phyloP scores from a whole-genome alignment of 768 basidiomycete genomes.

The Xerocomellus amylosporus region DNA sequence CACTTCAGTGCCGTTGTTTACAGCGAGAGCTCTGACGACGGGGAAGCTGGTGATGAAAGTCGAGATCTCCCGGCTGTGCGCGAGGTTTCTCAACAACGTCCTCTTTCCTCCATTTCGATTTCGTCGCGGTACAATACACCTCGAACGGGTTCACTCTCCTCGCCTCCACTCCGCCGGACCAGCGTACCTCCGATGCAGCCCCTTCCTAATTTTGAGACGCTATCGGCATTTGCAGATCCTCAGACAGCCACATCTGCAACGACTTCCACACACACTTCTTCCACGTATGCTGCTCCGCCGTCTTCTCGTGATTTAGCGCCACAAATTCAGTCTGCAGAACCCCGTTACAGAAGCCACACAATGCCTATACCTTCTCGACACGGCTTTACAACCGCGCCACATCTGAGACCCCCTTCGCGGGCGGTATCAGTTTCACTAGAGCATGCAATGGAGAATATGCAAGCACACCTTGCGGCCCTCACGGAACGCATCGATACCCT shows the following conservation, averaged over 20 bases:
- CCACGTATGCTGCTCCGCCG: slow-evolving; percentile 38
- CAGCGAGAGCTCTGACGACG: slow-evolving; percentile 44
- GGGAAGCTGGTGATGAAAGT: slow-evolving; percentile 48
- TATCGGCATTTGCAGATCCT: slow-evolving; percentile 66
- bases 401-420: slow-evolving; percentile 46
- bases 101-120: slow-evolving; percentile 60
- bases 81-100: slow-evolving; percentile 46
- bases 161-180: slow-evolving; percentile 43
- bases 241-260: slow-evolving; percentile 38
- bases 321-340: slow-evolving; percentile 36
- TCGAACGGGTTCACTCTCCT: slow-evolving; percentile 59
- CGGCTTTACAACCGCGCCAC: slow-evolving; percentile 32
- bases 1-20: slow-evolving; percentile 23
- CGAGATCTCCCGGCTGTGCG: slow-evolving; percentile 40
- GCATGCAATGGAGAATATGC: slow-evolving; percentile 74
- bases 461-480: slow-evolving; percentile 78
- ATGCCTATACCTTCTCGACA: slow-evolving; percentile 35
- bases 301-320: slow-evolving; percentile 40
- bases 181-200: slow-evolving; percentile 67
- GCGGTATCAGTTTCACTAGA: slow-evolving; percentile 45
- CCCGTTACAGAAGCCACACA: slow-evolving; percentile 36
- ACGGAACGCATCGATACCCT: slow-evolving; percentile 77
- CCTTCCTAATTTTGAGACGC: slow-evolving; percentile 64
- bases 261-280: slow-evolving; percentile 36
- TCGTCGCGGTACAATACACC: slow-evolving; percentile 83